phyloP scores from a whole-genome alignment of 352 stramenopile genomes.

The Phytophthora fragariae region DNA sequence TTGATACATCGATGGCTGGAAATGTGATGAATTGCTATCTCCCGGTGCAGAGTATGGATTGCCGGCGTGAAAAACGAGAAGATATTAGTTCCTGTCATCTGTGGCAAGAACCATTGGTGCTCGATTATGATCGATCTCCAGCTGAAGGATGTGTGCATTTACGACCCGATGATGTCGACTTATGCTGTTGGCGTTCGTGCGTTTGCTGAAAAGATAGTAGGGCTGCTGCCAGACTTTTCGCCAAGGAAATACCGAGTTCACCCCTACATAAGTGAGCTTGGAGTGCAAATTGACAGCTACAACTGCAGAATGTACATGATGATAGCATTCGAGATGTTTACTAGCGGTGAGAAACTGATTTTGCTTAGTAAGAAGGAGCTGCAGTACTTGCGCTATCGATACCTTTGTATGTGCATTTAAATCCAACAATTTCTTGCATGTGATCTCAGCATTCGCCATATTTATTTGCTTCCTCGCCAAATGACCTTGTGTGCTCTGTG shows the following conservation, averaged over 20 bases:
- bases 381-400: neutral
- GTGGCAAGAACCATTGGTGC: slow-evolving; percentile 1
- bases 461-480: no score
- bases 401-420: slow-evolving; percentile 8
- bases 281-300: slow-evolving; percentile 4
- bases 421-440: neutral
- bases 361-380: slow-evolving; percentile 4
- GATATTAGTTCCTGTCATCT: neutral
- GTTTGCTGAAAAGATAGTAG: slow-evolving; percentile 1
- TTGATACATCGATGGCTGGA: no score
- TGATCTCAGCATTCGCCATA: neutral
- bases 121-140: neutral
- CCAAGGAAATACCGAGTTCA: slow-evolving; percentile 2
- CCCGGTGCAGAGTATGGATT: no score
- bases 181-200: neutral
- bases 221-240: neutral
- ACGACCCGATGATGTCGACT: no score
- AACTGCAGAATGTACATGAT: slow-evolving; percentile 3
- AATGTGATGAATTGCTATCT: no score
- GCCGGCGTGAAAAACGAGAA: neutral
- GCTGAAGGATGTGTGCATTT: neutral
- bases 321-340: neutral
- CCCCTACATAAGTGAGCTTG: neutral
- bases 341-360: neutral
- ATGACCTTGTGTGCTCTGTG: no score